Evolutionary conservation across 257 asterid genomes (phyloP), one percentile per base, ranked within the genome.

Genomic region (Lantana camara): DNA sequence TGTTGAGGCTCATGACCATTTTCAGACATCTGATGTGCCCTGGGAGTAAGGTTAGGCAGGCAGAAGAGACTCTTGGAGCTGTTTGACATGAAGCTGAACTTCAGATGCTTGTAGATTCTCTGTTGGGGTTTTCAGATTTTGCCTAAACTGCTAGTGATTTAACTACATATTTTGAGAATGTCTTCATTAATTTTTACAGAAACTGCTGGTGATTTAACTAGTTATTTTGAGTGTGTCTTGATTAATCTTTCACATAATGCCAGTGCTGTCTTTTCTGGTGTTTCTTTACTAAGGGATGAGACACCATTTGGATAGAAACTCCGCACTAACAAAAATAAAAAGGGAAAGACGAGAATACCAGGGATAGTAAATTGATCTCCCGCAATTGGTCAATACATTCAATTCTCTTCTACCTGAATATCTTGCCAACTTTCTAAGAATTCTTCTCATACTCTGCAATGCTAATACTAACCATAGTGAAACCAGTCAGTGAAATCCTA

Each of bases 21-120:
- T 50, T 34, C 32, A 46, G 60, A 49, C 70, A 9, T 34, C 76
- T 5, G 82, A 71, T 49, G 69, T 62, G 27, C 75, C 71, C 37
- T 61, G 75, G 79, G 79, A 56, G 53, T 57, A 20, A 56, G 63
- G 13, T 37, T 35, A 5, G n/a, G 29, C 66, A 8, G n/a, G 38
- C 66, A 22, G 54, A 52, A n/a, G 40, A 71, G 29, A 42, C 29
- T 41, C 63, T 70, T n/a, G 49, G 49, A 29, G 71, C 75, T 14
- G n/a, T n/a, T n/a, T 76, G 78, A 78, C 64, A 72, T 72, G 49
- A n/a, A n/a, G n/a, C n/a, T n/a, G 81, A 77, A 68, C 68, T 75
- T 81, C 55, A 17, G 83, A 80, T 59, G n/a, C n/a, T n/a, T n/a
- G n/a, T n/a, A n/a, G n/a, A n/a, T n/a, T n/a, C n/a, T n/a, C n/a